phyloP scores from a whole-genome alignment of 116 monocot species.

The Phalaenopsis hybrid region DNA sequence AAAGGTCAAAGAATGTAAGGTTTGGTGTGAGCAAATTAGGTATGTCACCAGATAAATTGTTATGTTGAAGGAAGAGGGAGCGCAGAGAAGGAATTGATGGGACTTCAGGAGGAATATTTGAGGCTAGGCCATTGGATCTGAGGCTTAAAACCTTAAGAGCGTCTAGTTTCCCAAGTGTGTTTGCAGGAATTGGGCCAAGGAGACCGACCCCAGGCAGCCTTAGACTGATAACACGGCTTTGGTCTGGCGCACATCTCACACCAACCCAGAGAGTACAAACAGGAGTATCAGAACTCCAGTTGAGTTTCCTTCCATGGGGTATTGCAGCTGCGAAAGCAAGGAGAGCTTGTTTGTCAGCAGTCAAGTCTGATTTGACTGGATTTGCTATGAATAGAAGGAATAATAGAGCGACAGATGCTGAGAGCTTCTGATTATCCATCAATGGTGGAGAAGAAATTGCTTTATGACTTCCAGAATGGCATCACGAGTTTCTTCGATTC shows the following conservation, averaged over 20 bases:
- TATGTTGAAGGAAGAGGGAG: constrained; percentile 29
- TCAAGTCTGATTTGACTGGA: constrained; percentile 8
- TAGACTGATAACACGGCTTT: constrained; percentile 19
- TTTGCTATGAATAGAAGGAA: background rate
- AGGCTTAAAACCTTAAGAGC: constrained; percentile 38
- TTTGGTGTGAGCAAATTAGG: constrained; percentile 19
- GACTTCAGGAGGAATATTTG: constrained; percentile 27
- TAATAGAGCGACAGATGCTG: background rate
- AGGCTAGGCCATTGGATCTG: constrained; percentile 29
- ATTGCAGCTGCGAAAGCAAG: constrained; percentile 27
- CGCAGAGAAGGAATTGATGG: constrained; percentile 26
- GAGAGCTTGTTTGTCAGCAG: constrained; percentile 43
- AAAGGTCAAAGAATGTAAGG: constrained; percentile 27
- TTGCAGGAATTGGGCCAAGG: constrained; percentile 28
- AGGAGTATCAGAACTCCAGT: constrained; percentile 29
- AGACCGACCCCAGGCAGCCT: constrained; percentile 34
- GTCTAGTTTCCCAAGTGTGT: constrained; percentile 32
- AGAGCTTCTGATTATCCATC: constrained; percentile 1
- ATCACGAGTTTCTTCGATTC: background rate
- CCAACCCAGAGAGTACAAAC: constrained; percentile 42
- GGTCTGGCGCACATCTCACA: constrained; percentile 20
- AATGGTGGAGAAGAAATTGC: background rate
- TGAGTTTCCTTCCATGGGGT: constrained; percentile 27
- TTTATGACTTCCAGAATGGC: background rate
- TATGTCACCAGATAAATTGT: constrained; percentile 34